A percentile compares a stretch with the other conserved stretches of the same genome.
phyloP scores from a whole-genome alignment of 805 yeast species.

The Starmerella davenportii region DNA sequence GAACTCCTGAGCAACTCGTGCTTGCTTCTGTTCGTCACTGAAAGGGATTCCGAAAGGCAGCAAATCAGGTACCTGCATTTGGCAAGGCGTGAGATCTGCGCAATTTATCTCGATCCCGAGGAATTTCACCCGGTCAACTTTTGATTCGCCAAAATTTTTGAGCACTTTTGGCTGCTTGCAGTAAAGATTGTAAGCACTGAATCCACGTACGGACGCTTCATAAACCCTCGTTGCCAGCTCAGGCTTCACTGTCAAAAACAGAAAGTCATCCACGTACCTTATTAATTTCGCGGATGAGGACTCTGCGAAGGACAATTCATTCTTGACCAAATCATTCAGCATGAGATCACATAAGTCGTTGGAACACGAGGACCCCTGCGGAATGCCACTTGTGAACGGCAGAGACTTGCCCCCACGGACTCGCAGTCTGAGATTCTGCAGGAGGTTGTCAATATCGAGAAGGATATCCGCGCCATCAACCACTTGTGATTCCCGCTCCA shows the following conservation, averaged over 20 bases:
- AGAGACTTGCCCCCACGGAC: constrained; percentile 24
- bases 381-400: constrained; percentile 49
- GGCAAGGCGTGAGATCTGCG: constrained; percentile 11
- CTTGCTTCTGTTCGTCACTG: neutral
- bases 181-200: constrained; percentile 28
- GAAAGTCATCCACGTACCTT: constrained; percentile 71
- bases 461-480: neutral
- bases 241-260: constrained; percentile 38
- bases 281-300: constrained; percentile 27
- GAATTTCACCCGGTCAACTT: constrained; percentile 2
- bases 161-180: constrained; percentile 28
- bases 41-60: neutral
- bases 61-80: neutral
- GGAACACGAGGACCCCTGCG: constrained; percentile 72
- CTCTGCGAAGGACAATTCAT: constrained; percentile 18
- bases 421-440: constrained; percentile 30
- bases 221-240: constrained; percentile 19
- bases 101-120: constrained; percentile 8
- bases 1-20: neutral
- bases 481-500: neutral
- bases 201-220: constrained; percentile 22
- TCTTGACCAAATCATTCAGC: constrained; percentile 39
- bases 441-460: constrained; percentile 32
- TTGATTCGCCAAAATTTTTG: constrained; percentile 17
- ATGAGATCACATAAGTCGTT: constrained; percentile 56